A percentile compares a stretch with the other conserved stretches of the same genome.
phyloP scores from a whole-genome alignment of 1,139 yeast genomes.

The Blastobotrys raffinosifermentans region DNA sequence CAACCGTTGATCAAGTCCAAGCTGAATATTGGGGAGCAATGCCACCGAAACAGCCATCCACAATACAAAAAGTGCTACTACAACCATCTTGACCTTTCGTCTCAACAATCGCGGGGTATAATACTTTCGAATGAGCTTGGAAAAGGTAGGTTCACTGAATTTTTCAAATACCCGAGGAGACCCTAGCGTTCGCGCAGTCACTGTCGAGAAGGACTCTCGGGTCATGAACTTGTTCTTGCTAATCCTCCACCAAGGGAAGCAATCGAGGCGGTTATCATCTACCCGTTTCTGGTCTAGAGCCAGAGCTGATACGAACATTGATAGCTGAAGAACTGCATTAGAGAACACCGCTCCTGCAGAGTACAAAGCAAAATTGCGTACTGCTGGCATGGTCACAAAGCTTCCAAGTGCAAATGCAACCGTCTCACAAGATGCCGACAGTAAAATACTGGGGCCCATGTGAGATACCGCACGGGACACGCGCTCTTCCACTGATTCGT shows the following conservation, averaged over 20 bases:
- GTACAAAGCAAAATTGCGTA: conserved; percentile 82
- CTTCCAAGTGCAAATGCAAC: conserved; percentile 76
- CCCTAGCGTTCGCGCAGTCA: conserved; percentile 22
- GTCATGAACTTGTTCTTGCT: conserved; percentile 10
- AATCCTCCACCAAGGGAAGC: conserved; percentile 35
- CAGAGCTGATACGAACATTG: conserved; percentile 70
- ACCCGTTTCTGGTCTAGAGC: conserved; percentile 60
- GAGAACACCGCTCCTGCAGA: conserved; percentile 81
- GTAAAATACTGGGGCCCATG: conserved; percentile 81
- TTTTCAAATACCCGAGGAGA: conserved; percentile 27
- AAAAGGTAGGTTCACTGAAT: conserved; percentile 31
- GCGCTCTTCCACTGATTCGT: conserved; percentile 46
- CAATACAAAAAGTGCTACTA: conserved; percentile 49
- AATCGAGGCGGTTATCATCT: conserved; percentile 55
- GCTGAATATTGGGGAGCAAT: conserved; percentile 58
- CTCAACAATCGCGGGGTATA: conserved; percentile 58
- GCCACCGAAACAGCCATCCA: conserved; percentile 67
- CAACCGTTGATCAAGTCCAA: conserved; percentile 83
- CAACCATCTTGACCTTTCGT: conserved; percentile 41
- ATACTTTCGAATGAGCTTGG: conserved; percentile 36
- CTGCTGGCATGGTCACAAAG: conserved; percentile 90
- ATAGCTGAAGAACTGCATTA: conserved; percentile 73
- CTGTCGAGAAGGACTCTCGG: conserved; percentile 20
- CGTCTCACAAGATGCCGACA: conserved; percentile 71
- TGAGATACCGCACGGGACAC: conserved; percentile 59